These are phyloP conservation scores for Platismatia glauca DNA, from an alignment of 495 filamentous ascomycete species.

Conservation along the genomic window DNA sequence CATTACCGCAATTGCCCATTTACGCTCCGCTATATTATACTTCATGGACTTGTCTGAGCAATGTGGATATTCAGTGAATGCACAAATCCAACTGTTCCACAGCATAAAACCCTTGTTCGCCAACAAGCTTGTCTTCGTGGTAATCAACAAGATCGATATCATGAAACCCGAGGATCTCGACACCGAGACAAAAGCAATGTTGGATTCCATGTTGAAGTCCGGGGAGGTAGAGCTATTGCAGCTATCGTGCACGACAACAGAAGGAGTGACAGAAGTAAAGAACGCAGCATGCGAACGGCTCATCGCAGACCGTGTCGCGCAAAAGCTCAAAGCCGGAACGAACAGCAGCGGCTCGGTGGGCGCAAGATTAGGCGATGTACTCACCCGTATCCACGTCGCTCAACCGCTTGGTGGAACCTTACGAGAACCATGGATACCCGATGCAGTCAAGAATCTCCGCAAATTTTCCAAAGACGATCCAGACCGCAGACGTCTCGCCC, in stretches of 20 bases:
- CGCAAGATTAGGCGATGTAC: conserved; percentile 75
- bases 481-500: conserved; percentile 63
- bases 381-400: conserved; percentile 90
- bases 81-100: conserved; percentile 87
- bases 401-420: conserved; percentile 72
- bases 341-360: conserved; percentile 61
- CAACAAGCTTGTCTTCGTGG: conserved; percentile 92
- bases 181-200: conserved; percentile 61
- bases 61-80: conserved; percentile 87
- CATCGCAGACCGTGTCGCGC: conserved; percentile 81
- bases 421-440: conserved; percentile 80
- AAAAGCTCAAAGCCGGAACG: conserved; percentile 88
- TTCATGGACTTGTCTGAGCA: conserved; percentile 98
- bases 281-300: conserved; percentile 90
- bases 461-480: conserved; percentile 89
- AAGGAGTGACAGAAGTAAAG: conserved; percentile 89
- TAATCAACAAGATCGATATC: conserved; percentile 97
- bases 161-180: conserved; percentile 82
- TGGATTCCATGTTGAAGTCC: conserved; percentile 71
- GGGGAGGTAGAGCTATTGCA: conserved; percentile 86
- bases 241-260: conserved; percentile 87
- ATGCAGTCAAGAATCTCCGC: conserved; percentile 65
- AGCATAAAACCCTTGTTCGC: conserved; percentile 94
- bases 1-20: conserved; percentile 93
- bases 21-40: conserved; percentile 88